phyloP scores from a whole-genome alignment of 345 rosid genomes.

The Brassica juncea region DNA sequence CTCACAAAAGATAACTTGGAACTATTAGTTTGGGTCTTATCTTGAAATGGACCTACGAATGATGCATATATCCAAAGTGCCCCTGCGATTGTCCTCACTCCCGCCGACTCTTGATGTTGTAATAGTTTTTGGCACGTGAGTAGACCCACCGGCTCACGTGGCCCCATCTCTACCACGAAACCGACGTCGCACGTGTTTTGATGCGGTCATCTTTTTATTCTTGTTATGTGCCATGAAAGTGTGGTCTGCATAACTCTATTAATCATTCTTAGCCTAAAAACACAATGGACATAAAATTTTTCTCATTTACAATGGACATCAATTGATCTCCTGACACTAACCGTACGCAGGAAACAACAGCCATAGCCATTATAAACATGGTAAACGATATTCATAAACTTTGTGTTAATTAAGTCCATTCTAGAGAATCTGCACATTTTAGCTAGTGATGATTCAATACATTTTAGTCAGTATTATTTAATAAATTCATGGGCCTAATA shows the following conservation, averaged over 20 bases:
- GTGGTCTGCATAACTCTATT: background rate
- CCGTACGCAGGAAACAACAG: background rate
- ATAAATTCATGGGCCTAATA: constrained; percentile 3
- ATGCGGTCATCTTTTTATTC: constrained; percentile 18
- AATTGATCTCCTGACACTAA: background rate
- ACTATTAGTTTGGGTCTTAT: background rate
- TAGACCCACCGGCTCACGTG: constrained; percentile 15
- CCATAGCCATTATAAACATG: background rate
- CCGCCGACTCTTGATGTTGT: constrained; percentile 20
- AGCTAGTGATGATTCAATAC: background rate
- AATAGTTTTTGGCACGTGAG: constrained; percentile 16
- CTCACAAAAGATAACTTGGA: background rate
- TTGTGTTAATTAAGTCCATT: background rate
- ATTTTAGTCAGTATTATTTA: background rate
- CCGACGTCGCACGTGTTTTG: constrained; percentile 19
- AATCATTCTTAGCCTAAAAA: background rate
- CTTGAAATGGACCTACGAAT: background rate
- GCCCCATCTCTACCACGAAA: constrained; percentile 17
- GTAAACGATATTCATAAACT: background rate
- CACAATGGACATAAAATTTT: background rate
- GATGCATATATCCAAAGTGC: background rate
- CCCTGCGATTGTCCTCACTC: constrained; percentile 4
- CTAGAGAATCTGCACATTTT: background rate
- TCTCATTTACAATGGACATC: background rate
- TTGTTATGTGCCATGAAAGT: background rate